phyloP scores from a whole-genome alignment of 2,329 filamentous ascomycete genomes.

The Penicillium sp. region DNA sequence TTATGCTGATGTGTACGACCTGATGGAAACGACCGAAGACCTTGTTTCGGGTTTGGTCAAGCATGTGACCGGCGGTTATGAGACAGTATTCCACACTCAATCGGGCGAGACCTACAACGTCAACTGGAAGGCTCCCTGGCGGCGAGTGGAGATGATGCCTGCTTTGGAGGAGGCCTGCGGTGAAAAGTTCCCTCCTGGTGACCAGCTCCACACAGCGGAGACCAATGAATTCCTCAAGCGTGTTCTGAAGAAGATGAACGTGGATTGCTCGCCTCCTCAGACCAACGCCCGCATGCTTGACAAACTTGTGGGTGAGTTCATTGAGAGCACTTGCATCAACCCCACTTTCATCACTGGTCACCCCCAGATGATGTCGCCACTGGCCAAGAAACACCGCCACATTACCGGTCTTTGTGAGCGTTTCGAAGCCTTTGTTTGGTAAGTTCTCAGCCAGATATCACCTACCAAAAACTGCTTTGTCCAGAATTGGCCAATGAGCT shows the following conservation, averaged over 20 bases:
- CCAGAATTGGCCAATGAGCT: background rate
- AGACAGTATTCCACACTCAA: conserved; percentile 78
- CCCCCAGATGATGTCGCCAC: conserved; percentile 78
- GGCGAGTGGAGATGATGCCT: conserved; percentile 88
- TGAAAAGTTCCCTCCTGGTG: conserved; percentile 84
- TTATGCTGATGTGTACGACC: conserved; percentile 81
- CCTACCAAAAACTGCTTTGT: background rate
- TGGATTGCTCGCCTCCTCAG: conserved; percentile 80
- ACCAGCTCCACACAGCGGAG: conserved; percentile 81
- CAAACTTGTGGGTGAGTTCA: conserved; percentile 85
- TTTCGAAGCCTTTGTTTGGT: conserved; percentile 85
- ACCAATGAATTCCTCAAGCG: conserved; percentile 78
- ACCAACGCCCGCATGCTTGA: conserved; percentile 96
- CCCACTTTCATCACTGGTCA: conserved; percentile 87
- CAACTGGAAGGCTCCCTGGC: conserved; percentile 95
- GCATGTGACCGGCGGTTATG: conserved; percentile 73
- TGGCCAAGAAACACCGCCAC: conserved; percentile 87
- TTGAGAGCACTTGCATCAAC: conserved; percentile 87
- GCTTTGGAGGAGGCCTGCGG: conserved; percentile 80
- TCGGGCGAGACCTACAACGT: conserved; percentile 77
- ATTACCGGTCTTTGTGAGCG: conserved; percentile 83
- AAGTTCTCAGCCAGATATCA: conserved; percentile 1
- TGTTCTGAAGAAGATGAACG: conserved; percentile 77
- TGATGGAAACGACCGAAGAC: conserved; percentile 86
- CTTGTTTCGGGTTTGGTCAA: conserved; percentile 84